Evolutionary conservation across 768 basidiomycete species (phyloP).

Genomic region (Naganishia friedmannii): DNA sequence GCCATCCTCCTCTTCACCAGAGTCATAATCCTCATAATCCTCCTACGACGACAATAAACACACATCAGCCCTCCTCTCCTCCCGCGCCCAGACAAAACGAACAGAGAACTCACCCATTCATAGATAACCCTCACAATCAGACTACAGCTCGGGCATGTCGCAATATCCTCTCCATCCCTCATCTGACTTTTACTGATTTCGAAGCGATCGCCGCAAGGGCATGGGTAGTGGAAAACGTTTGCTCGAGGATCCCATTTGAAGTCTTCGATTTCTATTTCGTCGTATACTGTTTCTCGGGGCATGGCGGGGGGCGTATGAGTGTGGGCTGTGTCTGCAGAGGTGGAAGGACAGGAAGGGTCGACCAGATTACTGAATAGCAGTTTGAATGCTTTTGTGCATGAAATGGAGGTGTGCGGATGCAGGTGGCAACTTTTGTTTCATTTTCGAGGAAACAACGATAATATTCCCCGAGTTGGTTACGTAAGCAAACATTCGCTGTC

Average conservation of each 20-base stretch:
- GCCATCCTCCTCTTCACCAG: constrained; percentile 75
- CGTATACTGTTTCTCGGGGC: constrained; percentile 58
- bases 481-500: too few relatives aligned
- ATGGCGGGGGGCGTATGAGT: constrained; percentile 56
- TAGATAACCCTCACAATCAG: constrained; percentile 87
- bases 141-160: constrained; percentile 93
- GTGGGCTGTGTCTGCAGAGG: background rate
- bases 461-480: too few relatives aligned
- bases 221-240: constrained; percentile 92
- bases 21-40: constrained; percentile 73
- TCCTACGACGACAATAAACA: constrained; percentile 48
- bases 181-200: constrained; percentile 86
- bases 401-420: too few relatives aligned
- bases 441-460: too few relatives aligned
- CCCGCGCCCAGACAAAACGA: too few relatives aligned
- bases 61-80: background rate
- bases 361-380: too few relatives aligned
- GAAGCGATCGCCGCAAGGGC: constrained; percentile 96
- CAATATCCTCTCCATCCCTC: constrained; percentile 84
- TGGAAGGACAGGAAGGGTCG: background rate
- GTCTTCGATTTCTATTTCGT: constrained; percentile 96
- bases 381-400: too few relatives aligned
- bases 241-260: constrained; percentile 78
- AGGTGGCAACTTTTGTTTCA: too few relatives aligned
- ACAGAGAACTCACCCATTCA: constrained; percentile 79